Conservation (phyloP, 768 basidiomycete genomes). For the Postia placenta region DNA sequence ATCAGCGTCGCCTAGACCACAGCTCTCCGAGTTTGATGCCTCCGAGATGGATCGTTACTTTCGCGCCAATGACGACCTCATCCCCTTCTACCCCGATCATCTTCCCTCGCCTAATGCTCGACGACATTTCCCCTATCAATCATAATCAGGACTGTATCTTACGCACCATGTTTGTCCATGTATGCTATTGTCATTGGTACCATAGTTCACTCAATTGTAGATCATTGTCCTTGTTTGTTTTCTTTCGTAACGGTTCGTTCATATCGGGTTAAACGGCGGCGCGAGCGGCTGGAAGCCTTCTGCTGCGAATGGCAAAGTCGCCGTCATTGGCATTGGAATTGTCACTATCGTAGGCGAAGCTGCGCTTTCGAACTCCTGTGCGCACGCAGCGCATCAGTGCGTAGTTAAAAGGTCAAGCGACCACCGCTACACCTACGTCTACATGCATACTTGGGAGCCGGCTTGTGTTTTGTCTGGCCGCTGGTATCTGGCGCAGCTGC, state of each 20-base stretch:
- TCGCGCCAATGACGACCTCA: constrained; percentile 31
- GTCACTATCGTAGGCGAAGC: constrained; percentile 24
- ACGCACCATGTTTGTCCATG: constrained; percentile 1
- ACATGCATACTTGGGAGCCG: constrained; percentile 83
- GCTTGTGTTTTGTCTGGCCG: constrained; percentile 77
- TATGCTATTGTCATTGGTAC: constrained; percentile 7
- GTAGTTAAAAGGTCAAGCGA: constrained; percentile 17
- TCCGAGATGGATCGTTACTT: constrained; percentile 77
- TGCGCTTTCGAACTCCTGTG: constrained; percentile 28
- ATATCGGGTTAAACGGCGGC: constrained; percentile 21
- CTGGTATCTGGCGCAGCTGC: constrained; percentile 59
- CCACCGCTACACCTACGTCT: constrained; percentile 43
- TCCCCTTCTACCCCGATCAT: constrained; percentile 20
- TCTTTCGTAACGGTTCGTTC: constrained; percentile 5
- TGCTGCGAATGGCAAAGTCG: constrained; percentile 16
- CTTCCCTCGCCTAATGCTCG: constrained; percentile 17
- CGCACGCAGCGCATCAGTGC: constrained; percentile 8
- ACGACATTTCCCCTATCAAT: constrained; percentile 11
- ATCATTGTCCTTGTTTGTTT: too few species aligned
- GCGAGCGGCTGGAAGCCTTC: constrained; percentile 18
- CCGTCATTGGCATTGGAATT: constrained; percentile 17
- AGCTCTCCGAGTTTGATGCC: constrained; percentile 55
- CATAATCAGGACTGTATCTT: constrained; percentile 2
- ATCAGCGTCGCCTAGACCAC: constrained; percentile 28
- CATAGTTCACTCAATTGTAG: constrained; percentile 11